Conservation (phyloP, 805 yeast genomes). For the Schizosaccharomyces octosporus region DNA sequence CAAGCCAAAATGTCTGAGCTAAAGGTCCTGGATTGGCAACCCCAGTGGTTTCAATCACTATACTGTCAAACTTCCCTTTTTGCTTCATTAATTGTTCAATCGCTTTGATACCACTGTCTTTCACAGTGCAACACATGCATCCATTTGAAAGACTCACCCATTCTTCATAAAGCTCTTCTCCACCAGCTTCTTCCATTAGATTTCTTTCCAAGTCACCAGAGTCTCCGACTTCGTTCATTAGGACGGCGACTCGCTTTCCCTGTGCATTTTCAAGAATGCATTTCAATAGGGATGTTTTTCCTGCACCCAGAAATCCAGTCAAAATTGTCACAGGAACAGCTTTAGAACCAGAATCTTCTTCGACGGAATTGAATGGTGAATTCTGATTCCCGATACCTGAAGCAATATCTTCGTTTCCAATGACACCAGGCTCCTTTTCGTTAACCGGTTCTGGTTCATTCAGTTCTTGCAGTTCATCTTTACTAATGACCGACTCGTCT, state of each 20-base stretch:
- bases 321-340: constrained; percentile 71
- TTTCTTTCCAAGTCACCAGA: constrained; percentile 74
- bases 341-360: constrained; percentile 7
- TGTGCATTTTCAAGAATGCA: constrained; percentile 38
- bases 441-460: too few relatives aligned
- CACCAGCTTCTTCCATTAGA: constrained; percentile 37
- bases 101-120: constrained; percentile 83
- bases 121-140: constrained; percentile 86
- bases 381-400: too few relatives aligned
- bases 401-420: too few relatives aligned
- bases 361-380: not conserved
- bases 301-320: constrained; percentile 88
- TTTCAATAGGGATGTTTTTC: constrained; percentile 59
- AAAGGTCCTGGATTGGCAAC: constrained; percentile 92
- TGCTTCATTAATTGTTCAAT: constrained; percentile 64
- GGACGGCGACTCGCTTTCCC: constrained; percentile 62
- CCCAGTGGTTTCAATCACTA: constrained; percentile 84
- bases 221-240: constrained; percentile 79
- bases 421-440: too few relatives aligned
- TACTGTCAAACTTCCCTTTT: constrained; percentile 59
- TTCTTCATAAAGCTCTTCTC: constrained; percentile 38
- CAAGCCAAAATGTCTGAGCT: constrained; percentile 93
- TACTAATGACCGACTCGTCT: too few relatives aligned
- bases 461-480: too few relatives aligned
- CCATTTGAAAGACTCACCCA: constrained; percentile 96